phyloP scores from a whole-genome alignment of 2,329 filamentous ascomycete genomes.

The Alternaria novae-zelandiae region DNA sequence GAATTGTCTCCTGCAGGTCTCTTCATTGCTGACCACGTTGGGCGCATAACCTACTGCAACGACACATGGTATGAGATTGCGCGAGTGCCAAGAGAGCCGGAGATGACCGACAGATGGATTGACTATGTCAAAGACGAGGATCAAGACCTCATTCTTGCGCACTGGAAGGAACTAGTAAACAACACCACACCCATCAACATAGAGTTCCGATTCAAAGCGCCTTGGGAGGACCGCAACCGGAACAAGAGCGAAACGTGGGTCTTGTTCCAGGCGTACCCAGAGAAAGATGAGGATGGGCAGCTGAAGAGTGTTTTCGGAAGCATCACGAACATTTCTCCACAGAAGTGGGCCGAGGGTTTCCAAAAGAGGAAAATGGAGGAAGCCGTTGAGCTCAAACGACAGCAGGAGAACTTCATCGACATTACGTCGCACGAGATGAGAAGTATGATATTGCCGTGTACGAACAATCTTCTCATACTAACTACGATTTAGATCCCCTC shows the following conservation, averaged over 20 bases:
- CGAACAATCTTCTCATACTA: background rate
- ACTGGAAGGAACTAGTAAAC: slow-evolving; percentile 68
- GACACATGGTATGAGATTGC: slow-evolving; percentile 77
- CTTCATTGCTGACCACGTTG: slow-evolving; percentile 77
- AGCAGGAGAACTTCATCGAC: slow-evolving; percentile 83
- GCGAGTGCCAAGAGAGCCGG: slow-evolving; percentile 65
- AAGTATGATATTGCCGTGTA: slow-evolving; percentile 42
- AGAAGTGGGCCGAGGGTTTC: slow-evolving; percentile 83
- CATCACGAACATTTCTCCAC: slow-evolving; percentile 83
- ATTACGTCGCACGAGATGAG: slow-evolving; percentile 80
- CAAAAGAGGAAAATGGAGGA: slow-evolving; percentile 80
- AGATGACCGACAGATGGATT: slow-evolving; percentile 72
- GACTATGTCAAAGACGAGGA: slow-evolving; percentile 74
- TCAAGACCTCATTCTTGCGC: slow-evolving; percentile 60
- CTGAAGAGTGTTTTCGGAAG: slow-evolving; percentile 80
- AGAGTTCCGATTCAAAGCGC: slow-evolving; percentile 77
- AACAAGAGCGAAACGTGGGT: slow-evolving; percentile 74
- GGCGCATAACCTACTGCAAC: slow-evolving; percentile 79
- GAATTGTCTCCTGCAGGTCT: slow-evolving; percentile 84
- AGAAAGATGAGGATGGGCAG: slow-evolving; percentile 67
- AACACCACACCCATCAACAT: slow-evolving; percentile 70
- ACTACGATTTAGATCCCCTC: slow-evolving; percentile 61
- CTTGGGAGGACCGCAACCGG: slow-evolving; percentile 63
- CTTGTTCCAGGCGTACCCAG: slow-evolving; percentile 76
- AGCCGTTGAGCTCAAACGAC: slow-evolving; percentile 79